Evolutionary conservation across 169 alveolate genomes (phyloP), one percentile per base, ranked within the genome.

Genomic region (Plasmodium gaboni): DNA sequence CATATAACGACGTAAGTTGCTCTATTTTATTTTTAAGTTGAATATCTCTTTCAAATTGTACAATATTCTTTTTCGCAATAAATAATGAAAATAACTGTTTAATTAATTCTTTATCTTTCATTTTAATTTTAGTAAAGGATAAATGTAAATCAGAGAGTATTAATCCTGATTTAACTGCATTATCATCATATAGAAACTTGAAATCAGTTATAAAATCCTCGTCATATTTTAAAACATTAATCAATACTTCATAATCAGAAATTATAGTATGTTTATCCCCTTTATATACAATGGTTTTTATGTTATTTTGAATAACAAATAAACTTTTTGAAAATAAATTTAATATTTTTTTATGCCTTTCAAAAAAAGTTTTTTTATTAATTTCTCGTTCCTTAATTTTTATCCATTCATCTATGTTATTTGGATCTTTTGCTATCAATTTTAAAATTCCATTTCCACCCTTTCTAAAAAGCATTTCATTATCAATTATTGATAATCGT

Each of bases 81-180:
- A 88, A 92, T 46, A 80, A 63, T 57, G 74, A 69, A 86, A 89
- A 92, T 32, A 88, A 89, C 53, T 69, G 89, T 64, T 87, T 93
- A 51, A 92, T 87, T 55, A 50, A 64, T 63, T 87, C 73, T 26
- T 71, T 76, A 46, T 92, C 95, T 63, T 89, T 89, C 92, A 92
- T 73, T 74, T 88, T 92, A 22, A 92, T 88, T 55, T 89, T 92
- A 15, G 94, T 89, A 50, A 92, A 71, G 7, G 95, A 90, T 73
- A 92, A 87, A 64, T 92, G 88, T 50, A 92, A 92, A 72, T 92
- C 95, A 24, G 95, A 88, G 7, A 92, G 93, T 1, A 92, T 91
- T 61, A 92, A 86, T 61, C 95, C 95, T n/a, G 83, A 87, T 74
- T 73, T 69, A 6, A 88, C 88, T 48, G 92, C 91, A 53, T 72